A percentile compares a stretch with the other conserved stretches of the same genome.
These are phyloP conservation scores for Pseudogymnoascus sp. DNA, from an alignment of 2,329 filamentous ascomycete species.

Conservation along the genomic window DNA sequence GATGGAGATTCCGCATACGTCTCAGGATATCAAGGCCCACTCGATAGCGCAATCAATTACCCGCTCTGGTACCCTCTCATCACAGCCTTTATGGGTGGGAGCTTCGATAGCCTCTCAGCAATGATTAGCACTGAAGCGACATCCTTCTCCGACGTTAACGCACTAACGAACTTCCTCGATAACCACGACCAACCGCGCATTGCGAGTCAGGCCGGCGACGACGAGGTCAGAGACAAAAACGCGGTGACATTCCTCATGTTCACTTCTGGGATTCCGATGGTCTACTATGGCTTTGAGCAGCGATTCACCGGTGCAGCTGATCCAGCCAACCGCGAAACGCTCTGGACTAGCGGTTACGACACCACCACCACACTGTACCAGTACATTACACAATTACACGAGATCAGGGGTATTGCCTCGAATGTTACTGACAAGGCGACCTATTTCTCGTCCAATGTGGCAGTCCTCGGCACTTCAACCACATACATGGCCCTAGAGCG, in stretches of 20 bases:
- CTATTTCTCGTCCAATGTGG: constrained; percentile 1
- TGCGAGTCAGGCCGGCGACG: constrained; percentile 18
- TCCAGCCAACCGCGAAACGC: constrained; percentile 37
- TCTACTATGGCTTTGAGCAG: constrained; percentile 47
- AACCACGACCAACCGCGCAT: constrained; percentile 38
- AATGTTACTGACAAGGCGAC: not conserved
- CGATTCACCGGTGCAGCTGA: constrained; percentile 34
- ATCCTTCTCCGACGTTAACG: constrained; percentile 30
- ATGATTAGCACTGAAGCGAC: constrained; percentile 9
- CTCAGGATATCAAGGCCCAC: constrained; percentile 37
- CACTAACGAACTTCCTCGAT: constrained; percentile 34
- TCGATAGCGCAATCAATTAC: constrained; percentile 42
- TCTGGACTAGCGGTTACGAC: constrained; percentile 35
- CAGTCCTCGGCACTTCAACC: not conserved
- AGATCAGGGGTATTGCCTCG: not conserved
- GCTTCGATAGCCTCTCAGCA: constrained; percentile 9
- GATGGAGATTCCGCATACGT: constrained; percentile 39
- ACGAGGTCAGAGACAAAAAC: constrained; percentile 33
- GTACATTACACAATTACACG: constrained; percentile 23
- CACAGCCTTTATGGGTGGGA: constrained; percentile 11
- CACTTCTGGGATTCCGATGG: constrained; percentile 43
- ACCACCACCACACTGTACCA: constrained; percentile 33
- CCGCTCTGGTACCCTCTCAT: constrained; percentile 27
- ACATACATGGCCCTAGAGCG: not conserved
- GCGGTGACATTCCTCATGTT: constrained; percentile 41